Evolutionary conservation across 306 rosid genomes (phyloP).

Genomic region (Vigna trinervia): DNA sequence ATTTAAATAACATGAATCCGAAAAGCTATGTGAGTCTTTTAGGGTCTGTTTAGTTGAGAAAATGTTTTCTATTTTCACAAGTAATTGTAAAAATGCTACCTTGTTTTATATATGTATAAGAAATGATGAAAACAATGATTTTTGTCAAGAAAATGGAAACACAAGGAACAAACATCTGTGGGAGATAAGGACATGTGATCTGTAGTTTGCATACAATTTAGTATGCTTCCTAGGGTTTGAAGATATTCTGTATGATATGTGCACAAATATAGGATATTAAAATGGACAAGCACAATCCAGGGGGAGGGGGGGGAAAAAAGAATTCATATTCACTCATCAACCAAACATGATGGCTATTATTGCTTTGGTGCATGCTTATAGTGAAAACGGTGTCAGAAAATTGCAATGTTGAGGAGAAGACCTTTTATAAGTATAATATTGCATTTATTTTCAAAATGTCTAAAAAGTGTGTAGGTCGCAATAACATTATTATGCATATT

Average conservation of each 20-base stretch:
- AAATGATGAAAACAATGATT: background rate
- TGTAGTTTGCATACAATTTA: background rate
- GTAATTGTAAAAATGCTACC: background rate
- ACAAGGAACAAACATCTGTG: background rate
- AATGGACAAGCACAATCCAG: background rate
- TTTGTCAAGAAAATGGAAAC: conserved; percentile 5
- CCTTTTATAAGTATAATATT: background rate
- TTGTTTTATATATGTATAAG: background rate
- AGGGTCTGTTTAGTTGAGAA: conserved; percentile 14
- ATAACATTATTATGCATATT: background rate
- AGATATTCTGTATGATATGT: conserved; percentile 6
- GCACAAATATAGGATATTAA: background rate
- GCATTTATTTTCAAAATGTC: background rate
- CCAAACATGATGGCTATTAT: conserved; percentile 18
- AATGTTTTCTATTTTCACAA: background rate
- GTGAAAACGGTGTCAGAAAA: background rate
- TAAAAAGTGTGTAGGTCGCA: background rate
- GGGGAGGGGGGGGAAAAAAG: background rate
- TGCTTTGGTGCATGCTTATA: conserved; percentile 15
- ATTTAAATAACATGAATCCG: background rate
- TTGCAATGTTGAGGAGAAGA: conserved; percentile 8
- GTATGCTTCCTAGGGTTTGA: conserved; percentile 18
- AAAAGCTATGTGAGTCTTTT: background rate
- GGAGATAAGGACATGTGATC: conserved; percentile 8
- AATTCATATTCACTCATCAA: conserved; percentile 6